Base-by-base conservation (phyloP, 345 rosid species). In the Pistacia vera region DNA sequence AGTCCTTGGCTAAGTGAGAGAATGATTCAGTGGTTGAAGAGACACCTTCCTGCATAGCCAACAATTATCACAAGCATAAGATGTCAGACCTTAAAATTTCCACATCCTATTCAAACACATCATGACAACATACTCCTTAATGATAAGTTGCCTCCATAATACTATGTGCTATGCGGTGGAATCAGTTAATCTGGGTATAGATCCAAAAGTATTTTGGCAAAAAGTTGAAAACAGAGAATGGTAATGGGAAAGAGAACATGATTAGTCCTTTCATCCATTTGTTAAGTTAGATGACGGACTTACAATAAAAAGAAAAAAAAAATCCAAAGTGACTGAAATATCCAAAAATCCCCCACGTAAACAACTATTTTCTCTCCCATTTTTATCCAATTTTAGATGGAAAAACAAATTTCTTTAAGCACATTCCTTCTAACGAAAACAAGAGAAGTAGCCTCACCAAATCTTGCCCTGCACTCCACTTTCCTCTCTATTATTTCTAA, bases 1-100 rank as follows among this genome's bases (percentile, higher is more conserved):
- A 25, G 25, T 25, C 25, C 25, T 25, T 25, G 25, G 25, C 25
- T 25, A 25, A 25, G 72, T 86, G 88, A 83, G 90, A 82, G 79
- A 88, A 88, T 77, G 98, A 86, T 70, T 86, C 85, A 77, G 90
- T 57, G 0, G 99, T 95, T 79, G 76, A 84, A 22, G 84, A 75
- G 63, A 93, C 76, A 51, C 98, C 98, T 75, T 93, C 97, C 99
- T 95, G 89, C 64, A 60, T 22, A 66, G 78, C 66, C 62, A 85
- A 64, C 69, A 77, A 72, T 51, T 52, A 77, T 20, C 72, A 70
- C 35, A 74, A 6, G 18, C 11, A 61, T 20, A 64, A 59, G 13
- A 18, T 18, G 20, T 72, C 41, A 69, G 59, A 49, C 68, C 59
- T 49, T 54, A 68, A 41, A 69, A 68, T 35, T 30, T n/a, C 59